Conservation (phyloP, 352 stramenopile genomes). For the Pythium myriotylum region DNA sequence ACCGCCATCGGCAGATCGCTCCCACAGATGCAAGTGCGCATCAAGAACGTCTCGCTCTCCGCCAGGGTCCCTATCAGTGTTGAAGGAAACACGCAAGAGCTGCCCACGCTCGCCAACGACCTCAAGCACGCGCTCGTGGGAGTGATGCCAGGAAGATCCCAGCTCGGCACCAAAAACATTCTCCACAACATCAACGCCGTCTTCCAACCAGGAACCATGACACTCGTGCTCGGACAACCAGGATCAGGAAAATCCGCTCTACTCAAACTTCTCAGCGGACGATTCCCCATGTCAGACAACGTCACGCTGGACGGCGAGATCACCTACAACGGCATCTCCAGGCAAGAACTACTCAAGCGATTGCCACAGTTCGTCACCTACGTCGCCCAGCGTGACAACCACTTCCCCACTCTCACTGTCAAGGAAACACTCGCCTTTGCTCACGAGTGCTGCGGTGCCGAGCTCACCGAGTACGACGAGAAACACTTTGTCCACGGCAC, state of each 20-base stretch:
- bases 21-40: slow-evolving; percentile 35
- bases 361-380: too few relatives aligned
- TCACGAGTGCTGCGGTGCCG: slow-evolving; percentile 22
- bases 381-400: too few relatives aligned
- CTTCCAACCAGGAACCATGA: slow-evolving; percentile 32
- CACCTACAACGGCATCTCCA: slow-evolving; percentile 48
- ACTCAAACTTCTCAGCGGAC: slow-evolving; percentile 54
- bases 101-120: slow-evolving; percentile 22
- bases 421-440: slow-evolving; percentile 38
- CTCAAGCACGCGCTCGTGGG: slow-evolving; percentile 2
- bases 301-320: slow-evolving; percentile 45
- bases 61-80: slow-evolving; percentile 29
- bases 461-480: slow-evolving; percentile 31
- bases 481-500: slow-evolving; percentile 33
- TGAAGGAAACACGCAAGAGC: slow-evolving; percentile 1
- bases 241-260: too few relatives aligned
- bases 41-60: slow-evolving; percentile 37
- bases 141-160: slow-evolving; percentile 9
- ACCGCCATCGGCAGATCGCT: slow-evolving; percentile 22
- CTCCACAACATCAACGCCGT: slow-evolving; percentile 27
- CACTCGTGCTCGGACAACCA: slow-evolving; percentile 16
- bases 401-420: too few relatives aligned
- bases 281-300: slow-evolving; percentile 48
- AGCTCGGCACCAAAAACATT: slow-evolving; percentile 27
- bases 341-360: slow-evolving; percentile 32